Percentiles rank a stretch among this genome's conserved stretches.
phyloP scores from a whole-genome alignment of 306 rosid species.

The Citrullus colocynthis region DNA sequence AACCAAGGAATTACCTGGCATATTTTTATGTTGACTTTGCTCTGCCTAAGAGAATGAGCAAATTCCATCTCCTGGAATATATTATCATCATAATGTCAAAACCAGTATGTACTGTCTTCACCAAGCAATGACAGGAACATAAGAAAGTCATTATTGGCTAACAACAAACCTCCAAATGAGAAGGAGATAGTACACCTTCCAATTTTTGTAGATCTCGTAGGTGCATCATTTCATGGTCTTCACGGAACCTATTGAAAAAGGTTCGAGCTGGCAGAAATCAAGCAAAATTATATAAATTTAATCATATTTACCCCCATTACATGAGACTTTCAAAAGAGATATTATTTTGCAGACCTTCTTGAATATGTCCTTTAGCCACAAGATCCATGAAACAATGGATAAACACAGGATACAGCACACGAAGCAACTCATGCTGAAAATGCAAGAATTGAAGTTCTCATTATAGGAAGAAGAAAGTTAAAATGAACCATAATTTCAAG shows the following conservation, averaged over 20 bases:
- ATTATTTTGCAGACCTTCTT: conserved; percentile 46
- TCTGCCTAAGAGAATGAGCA: conserved; percentile 77
- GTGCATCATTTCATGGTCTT: conserved; percentile 92
- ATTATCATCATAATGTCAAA: conserved; percentile 6
- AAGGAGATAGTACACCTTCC: conserved; percentile 93
- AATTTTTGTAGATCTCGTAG: conserved; percentile 71
- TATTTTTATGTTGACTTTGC: conserved; percentile 89
- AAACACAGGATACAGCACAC: conserved; percentile 91
- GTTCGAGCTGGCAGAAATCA: conserved; percentile 46
- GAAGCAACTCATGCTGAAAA: conserved; percentile 88
- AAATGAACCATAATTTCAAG: neutral
- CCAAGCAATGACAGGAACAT: neutral
- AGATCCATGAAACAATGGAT: conserved; percentile 95
- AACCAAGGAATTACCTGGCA: conserved; percentile 56
- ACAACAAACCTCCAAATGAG: conserved; percentile 58
- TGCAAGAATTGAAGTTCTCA: neutral
- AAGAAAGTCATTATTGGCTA: neutral
- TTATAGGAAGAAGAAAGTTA: neutral
- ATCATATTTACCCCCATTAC: neutral
- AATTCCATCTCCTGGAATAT: conserved; percentile 84
- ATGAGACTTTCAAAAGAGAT: neutral
- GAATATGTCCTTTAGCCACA: conserved; percentile 88
- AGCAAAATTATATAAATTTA: conserved; percentile 10
- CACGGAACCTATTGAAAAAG: conserved; percentile 67
- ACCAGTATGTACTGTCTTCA: conserved; percentile 4